These are phyloP conservation scores for Phytophthora fragariaefolia DNA, from an alignment of 352 stramenopile genomes.

Conservation along the genomic window DNA sequence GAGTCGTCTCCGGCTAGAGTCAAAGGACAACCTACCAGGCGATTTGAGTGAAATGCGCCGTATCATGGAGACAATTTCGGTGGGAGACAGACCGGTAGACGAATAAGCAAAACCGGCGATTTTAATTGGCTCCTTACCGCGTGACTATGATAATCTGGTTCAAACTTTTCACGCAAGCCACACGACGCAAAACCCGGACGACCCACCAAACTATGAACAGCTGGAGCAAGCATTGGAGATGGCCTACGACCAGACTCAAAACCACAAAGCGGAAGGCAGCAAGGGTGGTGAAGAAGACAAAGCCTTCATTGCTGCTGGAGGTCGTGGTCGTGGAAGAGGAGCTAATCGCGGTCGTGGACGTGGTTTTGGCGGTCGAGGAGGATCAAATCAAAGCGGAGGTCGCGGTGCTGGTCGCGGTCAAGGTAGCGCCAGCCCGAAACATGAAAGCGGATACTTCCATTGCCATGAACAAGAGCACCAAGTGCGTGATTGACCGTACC, in stretches of 20 bases:
- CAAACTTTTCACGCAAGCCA: constrained; percentile 9
- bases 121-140: constrained; percentile 2
- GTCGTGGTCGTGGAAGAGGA: not conserved
- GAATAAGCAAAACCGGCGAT: constrained; percentile 13
- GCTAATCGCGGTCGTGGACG: constrained; percentile 9
- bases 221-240: constrained; percentile 9
- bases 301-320: constrained; percentile 1
- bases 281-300: constrained; percentile 7
- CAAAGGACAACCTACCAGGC: not conserved
- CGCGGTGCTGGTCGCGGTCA: not conserved
- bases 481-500: constrained; percentile 8
- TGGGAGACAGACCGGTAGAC: not conserved
- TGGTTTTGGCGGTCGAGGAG: not conserved
- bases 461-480: constrained; percentile 5
- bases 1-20: not conserved
- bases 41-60: constrained; percentile 6
- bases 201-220: constrained; percentile 17
- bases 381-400: constrained; percentile 1
- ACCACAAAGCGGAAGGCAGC: not conserved
- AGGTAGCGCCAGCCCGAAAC: not conserved
- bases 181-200: not conserved
- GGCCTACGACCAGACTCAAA: constrained; percentile 4
- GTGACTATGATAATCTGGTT: constrained; percentile 10
- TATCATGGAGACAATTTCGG: constrained; percentile 7
- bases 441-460: constrained; percentile 6